Percentiles rank a stretch among this genome's conserved stretches.
phyloP scores from a whole-genome alignment of 2,329 filamentous ascomycete species.

The Periconia sp. region DNA sequence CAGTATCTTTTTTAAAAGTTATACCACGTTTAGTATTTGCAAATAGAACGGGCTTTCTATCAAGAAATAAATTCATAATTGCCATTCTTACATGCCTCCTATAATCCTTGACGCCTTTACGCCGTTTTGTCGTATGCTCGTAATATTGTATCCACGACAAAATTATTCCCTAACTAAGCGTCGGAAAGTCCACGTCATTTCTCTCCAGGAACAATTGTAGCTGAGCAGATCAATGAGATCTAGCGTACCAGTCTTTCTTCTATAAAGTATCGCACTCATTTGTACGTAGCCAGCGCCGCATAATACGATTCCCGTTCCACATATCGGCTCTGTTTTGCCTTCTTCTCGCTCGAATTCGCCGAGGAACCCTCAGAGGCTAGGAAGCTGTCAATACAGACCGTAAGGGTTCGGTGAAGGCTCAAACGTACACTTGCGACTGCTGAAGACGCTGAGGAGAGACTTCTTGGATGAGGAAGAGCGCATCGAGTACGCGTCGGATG shows the following conservation, averaged over 20 bases:
- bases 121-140: background rate
- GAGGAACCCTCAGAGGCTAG: background rate
- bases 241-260: too few relatives aligned
- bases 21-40: background rate
- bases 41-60: background rate
- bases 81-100: background rate
- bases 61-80: background rate
- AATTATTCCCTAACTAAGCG: too few relatives aligned
- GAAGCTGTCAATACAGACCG: background rate
- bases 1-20: slow-evolving; percentile 15
- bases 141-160: too few relatives aligned
- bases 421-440: slow-evolving; percentile 5
- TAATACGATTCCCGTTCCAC: slow-evolving; percentile 6
- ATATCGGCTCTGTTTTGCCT: background rate
- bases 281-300: slow-evolving; percentile 1
- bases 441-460: slow-evolving; percentile 2
- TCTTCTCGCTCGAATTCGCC: background rate
- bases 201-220: background rate
- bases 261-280: slow-evolving; percentile 7
- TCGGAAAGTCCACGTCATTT: too few relatives aligned
- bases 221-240: background rate
- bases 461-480: slow-evolving; percentile 6
- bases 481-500: slow-evolving; percentile 1
- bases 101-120: background rate
- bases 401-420: background rate